These are phyloP conservation scores for Fusarium sp. DNA, from an alignment of 2,329 filamentous ascomycete species.

Conservation along the genomic window DNA sequence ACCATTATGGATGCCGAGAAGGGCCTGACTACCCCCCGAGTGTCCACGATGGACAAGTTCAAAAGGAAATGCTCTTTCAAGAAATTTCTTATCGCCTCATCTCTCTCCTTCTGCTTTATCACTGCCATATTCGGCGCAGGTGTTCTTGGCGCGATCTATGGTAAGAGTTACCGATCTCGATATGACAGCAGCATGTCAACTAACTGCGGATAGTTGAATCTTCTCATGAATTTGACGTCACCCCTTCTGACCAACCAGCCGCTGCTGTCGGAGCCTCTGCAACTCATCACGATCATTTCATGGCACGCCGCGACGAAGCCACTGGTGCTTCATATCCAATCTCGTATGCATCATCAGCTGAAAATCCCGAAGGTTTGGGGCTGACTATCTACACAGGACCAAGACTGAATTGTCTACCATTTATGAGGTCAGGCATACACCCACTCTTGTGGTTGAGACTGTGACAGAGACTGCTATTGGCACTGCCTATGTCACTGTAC, in stretches of 20 bases:
- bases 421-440: constrained; percentile 47
- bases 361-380: background rate
- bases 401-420: constrained; percentile 52
- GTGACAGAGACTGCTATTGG: constrained; percentile 46
- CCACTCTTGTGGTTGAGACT: constrained; percentile 36
- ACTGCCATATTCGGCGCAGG: constrained; percentile 48
- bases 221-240: background rate
- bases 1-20: constrained; percentile 48
- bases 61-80: constrained; percentile 17
- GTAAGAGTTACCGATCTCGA: constrained; percentile 30
- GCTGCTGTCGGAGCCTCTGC: background rate
- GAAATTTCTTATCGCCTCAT: constrained; percentile 27
- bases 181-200: background rate
- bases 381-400: constrained; percentile 47
- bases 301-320: constrained; percentile 33
- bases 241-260: background rate
- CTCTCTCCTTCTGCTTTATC: constrained; percentile 31
- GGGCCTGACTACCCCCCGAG: constrained; percentile 25
- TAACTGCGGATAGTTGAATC: constrained; percentile 16
- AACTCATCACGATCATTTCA: background rate
- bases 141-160: constrained; percentile 46
- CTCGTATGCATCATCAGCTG: constrained; percentile 48
- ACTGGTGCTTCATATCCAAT: constrained; percentile 49
- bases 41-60: constrained; percentile 22
- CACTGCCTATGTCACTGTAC: constrained; percentile 48